Evolutionary conservation across 176 grass and related monocot species (phyloP), one percentile per base, ranked within the genome.

Genomic region (Zea luxurians): DNA sequence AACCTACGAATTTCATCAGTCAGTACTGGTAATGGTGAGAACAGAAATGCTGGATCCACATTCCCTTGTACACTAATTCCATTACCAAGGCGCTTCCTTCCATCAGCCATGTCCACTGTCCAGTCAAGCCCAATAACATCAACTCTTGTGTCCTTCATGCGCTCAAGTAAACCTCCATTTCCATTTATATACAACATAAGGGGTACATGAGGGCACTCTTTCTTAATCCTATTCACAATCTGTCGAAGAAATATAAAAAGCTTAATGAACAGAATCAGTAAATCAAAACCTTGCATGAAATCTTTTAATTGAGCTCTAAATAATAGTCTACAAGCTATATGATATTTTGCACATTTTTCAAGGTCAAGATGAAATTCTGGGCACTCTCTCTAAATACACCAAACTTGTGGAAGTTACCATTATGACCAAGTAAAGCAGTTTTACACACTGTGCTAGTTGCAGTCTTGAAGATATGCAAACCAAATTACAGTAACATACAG

Each of bases 111-210:
- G 68, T 99, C 92, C 83, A 99, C 96, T 65, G 96, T 99, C 96
- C 96, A 99, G 64, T 99, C 96, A 71, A 99, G 96, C 34, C 96
- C 96, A 80, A 99, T 99, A 78, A 95, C 89, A 87, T 95, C 92
- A 72, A 99, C 96, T 76, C 92, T 90, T 65, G 84, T 90, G 68
- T 90, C 90, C 50, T 77, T 87, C 90, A 99, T 99, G 27, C 27
- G 27, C 27, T 27, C 27, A 27, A 27, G 27, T 27, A 27, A 27
- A 27, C 27, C 27, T 27, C 27, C 27, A 27, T 27, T 27, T 27
- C 27, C 27, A 27, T 27, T 27, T 27, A 27, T 27, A 27, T 27
- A 27, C 27, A 27, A 27, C 27, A 27, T 27, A 27, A 27, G 27
- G 27, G 27, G 27, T 27, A 27, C 27, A 27, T 27, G 27, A 27